Evolutionary conservation across 148 eudicot species (phyloP), one percentile per base, ranked within the genome.

Genomic region (Diospyros lotus): DNA sequence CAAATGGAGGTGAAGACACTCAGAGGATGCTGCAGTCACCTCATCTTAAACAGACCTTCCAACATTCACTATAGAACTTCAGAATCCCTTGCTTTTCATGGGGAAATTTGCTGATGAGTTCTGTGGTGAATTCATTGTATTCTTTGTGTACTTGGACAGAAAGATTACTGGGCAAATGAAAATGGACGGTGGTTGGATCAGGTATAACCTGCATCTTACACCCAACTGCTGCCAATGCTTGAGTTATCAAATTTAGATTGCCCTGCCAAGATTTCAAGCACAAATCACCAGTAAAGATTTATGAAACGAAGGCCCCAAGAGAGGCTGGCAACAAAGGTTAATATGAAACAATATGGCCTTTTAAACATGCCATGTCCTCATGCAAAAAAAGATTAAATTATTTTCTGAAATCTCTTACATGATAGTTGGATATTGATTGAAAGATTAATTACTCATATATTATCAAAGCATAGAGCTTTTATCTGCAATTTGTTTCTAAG

Each of bases 141-240:
- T 95, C 89, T 84, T 89, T 85, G 82, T 95, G 97, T 67, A 95
- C 98, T 80, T 73, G 91, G 66, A 95, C 91, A 15, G 98, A 93
- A 45, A 93, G 84, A 62, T 87, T 82, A 73, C 82, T 84, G n/a
- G 99, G 99, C 72, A 96, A 83, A 82, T 90, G 99, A 82, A 87
- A 96, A 83, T 92, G 98, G 64, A 96, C 99, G n/a, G 97, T 96
- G 18, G 98, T 88, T 58, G 99, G 99, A 72, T 96, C 99, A 71
- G 99, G 94, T 79, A 96, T 84, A 74, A 93, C 94, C 76, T 91
- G 75, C 94, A 96, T 82, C 84, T 84, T 91, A 76, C 90, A 83
- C 44, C 98, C 99, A 66, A 96, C 97, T 43, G 96, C 99, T 59
- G 91, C 91, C 78, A 96, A 87, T 80, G 97, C 88, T 83, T 89